phyloP scores from a whole-genome alignment of 1,284 basidiomycete genomes.

The Ustilago trichophora region DNA sequence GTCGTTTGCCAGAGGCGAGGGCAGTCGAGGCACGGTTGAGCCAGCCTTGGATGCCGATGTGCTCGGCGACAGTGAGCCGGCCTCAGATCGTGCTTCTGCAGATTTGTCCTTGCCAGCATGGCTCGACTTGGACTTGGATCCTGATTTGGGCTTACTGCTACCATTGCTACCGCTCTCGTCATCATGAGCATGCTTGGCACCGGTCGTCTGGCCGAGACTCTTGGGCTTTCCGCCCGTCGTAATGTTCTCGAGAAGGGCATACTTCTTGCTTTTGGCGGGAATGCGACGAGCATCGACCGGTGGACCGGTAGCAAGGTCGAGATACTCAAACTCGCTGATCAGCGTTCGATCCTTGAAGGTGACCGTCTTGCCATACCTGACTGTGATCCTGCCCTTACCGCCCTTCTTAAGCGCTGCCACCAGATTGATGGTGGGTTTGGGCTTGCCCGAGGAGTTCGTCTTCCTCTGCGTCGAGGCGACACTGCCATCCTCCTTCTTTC shows the following conservation, averaged over 20 bases:
- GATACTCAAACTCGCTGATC: slow-evolving; percentile 68
- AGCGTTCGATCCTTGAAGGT: slow-evolving; percentile 69
- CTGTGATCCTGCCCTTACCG: slow-evolving; percentile 68
- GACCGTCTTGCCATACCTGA: slow-evolving; percentile 68
- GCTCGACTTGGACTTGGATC: slow-evolving; percentile 21
- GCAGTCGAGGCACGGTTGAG: slow-evolving; percentile 19
- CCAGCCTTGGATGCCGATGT: slow-evolving; percentile 11
- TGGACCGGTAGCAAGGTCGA: slow-evolving; percentile 69
- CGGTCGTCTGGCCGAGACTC: slow-evolving; percentile 58
- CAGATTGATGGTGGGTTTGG: slow-evolving; percentile 58
- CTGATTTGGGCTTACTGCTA: slow-evolving; percentile 15
- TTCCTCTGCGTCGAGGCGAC: slow-evolving; percentile 27
- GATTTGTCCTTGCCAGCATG: slow-evolving; percentile 17
- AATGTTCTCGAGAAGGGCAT: slow-evolving; percentile 67
- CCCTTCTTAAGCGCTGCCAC: slow-evolving; percentile 69
- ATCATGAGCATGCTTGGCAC: slow-evolving; percentile 35
- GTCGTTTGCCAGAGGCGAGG: slow-evolving; percentile 44
- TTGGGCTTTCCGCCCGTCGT: slow-evolving; percentile 67
- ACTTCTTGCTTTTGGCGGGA: slow-evolving; percentile 67
- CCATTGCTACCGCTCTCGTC: slow-evolving; percentile 14
- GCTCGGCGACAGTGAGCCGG: slow-evolving; percentile 15
- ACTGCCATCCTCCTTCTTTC: slow-evolving; percentile 39
- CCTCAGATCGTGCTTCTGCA: slow-evolving; percentile 13
- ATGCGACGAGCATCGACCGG: slow-evolving; percentile 67
- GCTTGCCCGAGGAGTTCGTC: slow-evolving; percentile 22